phyloP scores from a whole-genome alignment of 441 rosid genomes.

The Theobroma grandiflorum region DNA sequence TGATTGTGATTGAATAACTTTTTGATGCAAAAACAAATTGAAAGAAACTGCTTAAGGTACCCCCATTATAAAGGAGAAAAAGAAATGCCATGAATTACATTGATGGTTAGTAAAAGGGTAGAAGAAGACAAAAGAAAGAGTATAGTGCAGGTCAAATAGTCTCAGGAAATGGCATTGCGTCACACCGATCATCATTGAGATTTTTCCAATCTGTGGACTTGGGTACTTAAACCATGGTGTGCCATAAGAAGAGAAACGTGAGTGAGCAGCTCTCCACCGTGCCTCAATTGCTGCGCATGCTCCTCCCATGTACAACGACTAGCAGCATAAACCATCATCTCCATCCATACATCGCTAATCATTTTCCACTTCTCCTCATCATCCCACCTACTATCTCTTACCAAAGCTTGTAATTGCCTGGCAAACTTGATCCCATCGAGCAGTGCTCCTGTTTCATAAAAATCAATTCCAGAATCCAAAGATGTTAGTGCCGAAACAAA shows the following conservation, averaged over 20 bases:
- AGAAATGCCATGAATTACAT: too few relatives aligned
- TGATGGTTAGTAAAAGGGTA: background rate
- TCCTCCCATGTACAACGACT: slow-evolving; percentile 25
- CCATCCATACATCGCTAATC: slow-evolving; percentile 31
- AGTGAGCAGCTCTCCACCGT: slow-evolving; percentile 41
- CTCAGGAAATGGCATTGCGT: background rate
- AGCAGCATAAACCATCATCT: slow-evolving; percentile 32
- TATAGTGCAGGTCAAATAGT: background rate
- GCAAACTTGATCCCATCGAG: slow-evolving; percentile 21
- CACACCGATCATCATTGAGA: background rate
- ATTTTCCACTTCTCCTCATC: slow-evolving; percentile 24
- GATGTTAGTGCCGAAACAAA: background rate
- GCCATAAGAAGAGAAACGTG: slow-evolving; percentile 37
- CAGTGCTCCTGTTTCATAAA: background rate
- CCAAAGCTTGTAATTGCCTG: background rate
- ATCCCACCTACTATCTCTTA: background rate
- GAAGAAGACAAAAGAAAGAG: background rate
- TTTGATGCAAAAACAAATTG: too few relatives aligned
- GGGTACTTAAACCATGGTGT: slow-evolving; percentile 27
- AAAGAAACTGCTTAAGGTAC: too few relatives aligned
- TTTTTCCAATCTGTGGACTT: background rate
- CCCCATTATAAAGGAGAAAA: too few relatives aligned
- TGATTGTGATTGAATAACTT: too few relatives aligned
- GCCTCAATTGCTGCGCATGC: slow-evolving; percentile 30
- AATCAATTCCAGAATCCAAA: too few relatives aligned